Conservation (phyloP, 371 early-diverging fungal species). For the Fennellomyces sp. region DNA sequence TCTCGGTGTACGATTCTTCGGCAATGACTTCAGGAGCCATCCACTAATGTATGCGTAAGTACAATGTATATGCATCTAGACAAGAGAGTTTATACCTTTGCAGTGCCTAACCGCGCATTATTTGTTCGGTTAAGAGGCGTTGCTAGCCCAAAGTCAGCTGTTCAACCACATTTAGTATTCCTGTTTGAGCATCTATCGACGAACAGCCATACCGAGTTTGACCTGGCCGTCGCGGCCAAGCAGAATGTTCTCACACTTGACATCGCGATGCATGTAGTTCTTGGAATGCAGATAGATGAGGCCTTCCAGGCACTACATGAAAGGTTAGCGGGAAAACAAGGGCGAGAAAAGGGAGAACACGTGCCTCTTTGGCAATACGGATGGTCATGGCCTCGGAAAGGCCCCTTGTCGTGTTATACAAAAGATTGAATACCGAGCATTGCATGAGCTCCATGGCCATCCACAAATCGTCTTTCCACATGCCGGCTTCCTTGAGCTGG, state of each 20-base stretch:
- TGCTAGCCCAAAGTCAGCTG: slow-evolving; percentile 54
- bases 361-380: slow-evolving; percentile 42
- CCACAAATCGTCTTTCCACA: slow-evolving; percentile 50
- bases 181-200: slow-evolving; percentile 44
- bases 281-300: slow-evolving; percentile 47
- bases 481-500: slow-evolving; percentile 38
- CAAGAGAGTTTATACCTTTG: slow-evolving; percentile 32
- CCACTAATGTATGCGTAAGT: slow-evolving; percentile 27
- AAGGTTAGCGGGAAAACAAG: not conserved
- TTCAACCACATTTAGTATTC: not conserved
- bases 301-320: slow-evolving; percentile 39
- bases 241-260: slow-evolving; percentile 56
- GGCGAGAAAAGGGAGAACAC: not conserved
- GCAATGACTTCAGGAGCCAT: slow-evolving; percentile 58
- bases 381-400: slow-evolving; percentile 41
- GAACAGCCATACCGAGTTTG: slow-evolving; percentile 57
- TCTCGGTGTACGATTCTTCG: slow-evolving; percentile 40
- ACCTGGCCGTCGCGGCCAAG: slow-evolving; percentile 45
- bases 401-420: slow-evolving; percentile 42
- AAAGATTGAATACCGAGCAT: slow-evolving; percentile 49
- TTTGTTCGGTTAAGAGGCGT: slow-evolving; percentile 38
- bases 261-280: slow-evolving; percentile 55
- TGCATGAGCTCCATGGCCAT: slow-evolving; percentile 56
- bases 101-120: slow-evolving; percentile 40
- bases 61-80: not conserved